Evolutionary conservation across 768 basidiomycete species (phyloP).

Genomic region (Mycena olivaceomarginata): DNA sequence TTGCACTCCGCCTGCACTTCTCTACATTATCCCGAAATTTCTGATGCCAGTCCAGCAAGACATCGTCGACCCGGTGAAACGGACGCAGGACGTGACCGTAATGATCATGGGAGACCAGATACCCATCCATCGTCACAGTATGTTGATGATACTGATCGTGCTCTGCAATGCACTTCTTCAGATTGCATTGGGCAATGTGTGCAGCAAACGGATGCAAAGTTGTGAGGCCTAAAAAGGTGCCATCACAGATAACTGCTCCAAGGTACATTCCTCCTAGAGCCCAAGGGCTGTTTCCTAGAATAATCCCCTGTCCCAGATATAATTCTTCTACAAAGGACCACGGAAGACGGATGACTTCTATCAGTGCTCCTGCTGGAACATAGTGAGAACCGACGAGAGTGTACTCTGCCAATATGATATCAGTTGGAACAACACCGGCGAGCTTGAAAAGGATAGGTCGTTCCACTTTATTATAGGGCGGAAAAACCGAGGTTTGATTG

Average conservation of each 20-base stretch:
- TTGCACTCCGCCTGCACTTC: not conserved
- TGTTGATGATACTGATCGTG: not conserved
- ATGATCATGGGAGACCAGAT: not conserved
- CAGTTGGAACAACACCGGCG: not conserved
- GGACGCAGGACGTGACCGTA: not conserved
- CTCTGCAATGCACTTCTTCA: not conserved
- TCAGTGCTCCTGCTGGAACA: no score
- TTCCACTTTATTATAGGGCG: not conserved
- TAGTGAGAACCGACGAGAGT: not conserved
- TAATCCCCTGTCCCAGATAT: constrained; percentile 20
- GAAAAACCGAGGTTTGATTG: not conserved
- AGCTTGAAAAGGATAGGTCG: not conserved
- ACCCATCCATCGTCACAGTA: constrained; percentile 4
- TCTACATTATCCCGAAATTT: constrained; percentile 19
- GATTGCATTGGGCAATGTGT: not conserved
- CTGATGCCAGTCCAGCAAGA: constrained; percentile 12
- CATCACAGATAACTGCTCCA: constrained; percentile 15
- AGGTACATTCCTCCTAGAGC: constrained; percentile 33
- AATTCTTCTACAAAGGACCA: no score
- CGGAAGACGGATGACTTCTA: no score
- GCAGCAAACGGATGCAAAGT: constrained; percentile 7
- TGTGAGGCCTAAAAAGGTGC: constrained; percentile 15
- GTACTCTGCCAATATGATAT: constrained; percentile 3
- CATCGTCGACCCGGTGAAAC: not conserved
- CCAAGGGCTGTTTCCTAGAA: constrained; percentile 37